phyloP scores from a whole-genome alignment of 345 rosid genomes.

The Boechera stricta region DNA sequence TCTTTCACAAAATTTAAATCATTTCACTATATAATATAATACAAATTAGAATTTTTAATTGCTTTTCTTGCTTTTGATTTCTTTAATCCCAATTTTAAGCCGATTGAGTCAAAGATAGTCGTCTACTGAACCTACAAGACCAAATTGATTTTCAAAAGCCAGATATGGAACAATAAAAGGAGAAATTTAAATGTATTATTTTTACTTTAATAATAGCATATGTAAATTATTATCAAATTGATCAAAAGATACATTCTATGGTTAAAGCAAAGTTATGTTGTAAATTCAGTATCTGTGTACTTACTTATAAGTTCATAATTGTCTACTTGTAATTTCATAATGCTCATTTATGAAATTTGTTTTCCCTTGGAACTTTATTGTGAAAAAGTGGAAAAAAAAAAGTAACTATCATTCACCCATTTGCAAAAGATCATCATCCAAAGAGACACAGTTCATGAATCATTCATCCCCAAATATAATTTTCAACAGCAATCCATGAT shows the following conservation, averaged over 20 bases:
- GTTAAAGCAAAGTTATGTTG: background rate
- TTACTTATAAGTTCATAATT: background rate
- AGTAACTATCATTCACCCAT: slow-evolving; percentile 24
- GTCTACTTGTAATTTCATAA: background rate
- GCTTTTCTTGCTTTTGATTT: background rate
- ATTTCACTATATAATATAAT: slow-evolving; percentile 21
- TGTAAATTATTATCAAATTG: background rate
- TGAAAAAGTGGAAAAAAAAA: background rate
- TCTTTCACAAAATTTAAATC: slow-evolving; percentile 22
- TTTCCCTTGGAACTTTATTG: background rate
- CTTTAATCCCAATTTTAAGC: slow-evolving; percentile 17
- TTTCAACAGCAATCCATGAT: slow-evolving; percentile 22
- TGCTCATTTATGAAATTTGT: background rate
- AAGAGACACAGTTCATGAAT: slow-evolving; percentile 27
- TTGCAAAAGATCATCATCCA: slow-evolving; percentile 27
- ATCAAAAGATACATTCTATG: background rate
- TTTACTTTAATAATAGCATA: background rate
- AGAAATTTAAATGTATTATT: background rate
- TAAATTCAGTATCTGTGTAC: background rate
- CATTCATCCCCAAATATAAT: slow-evolving; percentile 17
- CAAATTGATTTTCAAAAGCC: slow-evolving; percentile 31
- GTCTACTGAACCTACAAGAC: slow-evolving; percentile 44
- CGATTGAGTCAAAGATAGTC: slow-evolving; percentile 46
- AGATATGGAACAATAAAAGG: slow-evolving; percentile 5
- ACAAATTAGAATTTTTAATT: background rate